Percentiles rank a stretch among this genome's conserved stretches.
Evolutionary conservation across 176 grass and related monocot species (phyloP).

Genomic region (Thalia dealbata): DNA sequence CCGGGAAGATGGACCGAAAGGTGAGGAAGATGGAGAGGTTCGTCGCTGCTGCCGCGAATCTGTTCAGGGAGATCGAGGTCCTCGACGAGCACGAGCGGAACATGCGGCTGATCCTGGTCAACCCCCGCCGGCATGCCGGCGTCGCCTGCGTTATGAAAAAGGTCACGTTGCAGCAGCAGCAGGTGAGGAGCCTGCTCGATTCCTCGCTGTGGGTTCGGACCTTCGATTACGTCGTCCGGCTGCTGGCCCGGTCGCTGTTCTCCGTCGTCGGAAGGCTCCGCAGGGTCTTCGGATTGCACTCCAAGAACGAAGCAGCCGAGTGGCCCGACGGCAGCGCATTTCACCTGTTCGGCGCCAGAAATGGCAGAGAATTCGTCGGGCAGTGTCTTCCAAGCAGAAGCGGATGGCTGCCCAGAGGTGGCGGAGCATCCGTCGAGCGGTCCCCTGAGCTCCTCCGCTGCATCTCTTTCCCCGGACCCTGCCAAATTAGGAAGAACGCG

Average conservation of each 20-base stretch:
- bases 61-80: conserved; percentile 60
- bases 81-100: conserved; percentile 53
- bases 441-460: conserved; percentile 33
- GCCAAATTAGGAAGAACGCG: conserved; percentile 11
- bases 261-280: conserved; percentile 45
- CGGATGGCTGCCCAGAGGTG: conserved; percentile 17
- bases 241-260: conserved; percentile 68
- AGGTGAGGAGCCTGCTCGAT: conserved; percentile 45
- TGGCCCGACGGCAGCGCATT: conserved; percentile 18
- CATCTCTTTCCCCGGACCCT: conserved; percentile 16
- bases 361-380: neutral
- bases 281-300: conserved; percentile 31
- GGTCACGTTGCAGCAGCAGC: conserved; percentile 42
- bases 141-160: conserved; percentile 22
- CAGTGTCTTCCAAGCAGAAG: conserved; percentile 12
- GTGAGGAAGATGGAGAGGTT: conserved; percentile 72
- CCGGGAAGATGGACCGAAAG: conserved; percentile 65
- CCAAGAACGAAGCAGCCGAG: neutral
- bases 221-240: conserved; percentile 57
- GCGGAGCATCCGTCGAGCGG: conserved; percentile 36
- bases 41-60: conserved; percentile 23
- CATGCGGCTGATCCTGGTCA: conserved; percentile 7
- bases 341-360: neutral
- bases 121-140: neutral
- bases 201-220: conserved; percentile 53